These are phyloP conservation scores for Wickerhamiella australiensis DNA, from an alignment of 805 yeast species.

Conservation along the genomic window DNA sequence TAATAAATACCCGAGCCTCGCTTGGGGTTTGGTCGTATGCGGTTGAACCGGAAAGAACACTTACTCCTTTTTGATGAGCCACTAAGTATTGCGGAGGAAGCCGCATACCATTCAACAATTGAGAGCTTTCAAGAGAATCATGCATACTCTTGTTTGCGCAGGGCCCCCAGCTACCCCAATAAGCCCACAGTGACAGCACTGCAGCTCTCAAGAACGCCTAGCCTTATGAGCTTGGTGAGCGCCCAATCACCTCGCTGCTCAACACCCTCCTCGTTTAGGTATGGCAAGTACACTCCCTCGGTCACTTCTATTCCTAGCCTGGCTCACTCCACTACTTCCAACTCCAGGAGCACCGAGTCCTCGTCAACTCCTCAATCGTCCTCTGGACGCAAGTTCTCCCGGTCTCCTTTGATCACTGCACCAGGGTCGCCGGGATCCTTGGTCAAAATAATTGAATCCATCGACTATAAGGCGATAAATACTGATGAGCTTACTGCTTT, in stretches of 20 bases:
- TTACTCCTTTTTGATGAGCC: conserved; percentile 5
- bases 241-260: neutral
- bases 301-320: neutral
- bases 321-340: neutral
- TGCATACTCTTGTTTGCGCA: conserved; percentile 2
- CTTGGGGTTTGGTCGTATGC: neutral
- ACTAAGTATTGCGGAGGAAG: conserved; percentile 7
- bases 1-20: neutral
- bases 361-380: neutral
- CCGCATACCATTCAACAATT: neutral
- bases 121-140: neutral
- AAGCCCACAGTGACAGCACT: conserved; percentile 1
- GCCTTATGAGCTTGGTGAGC: conserved; percentile 3
- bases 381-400: neutral
- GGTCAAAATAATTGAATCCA: neutral
- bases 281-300: neutral
- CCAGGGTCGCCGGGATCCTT: neutral
- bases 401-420: neutral
- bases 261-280: neutral
- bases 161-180: neutral
- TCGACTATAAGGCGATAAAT: neutral
- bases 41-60: neutral
- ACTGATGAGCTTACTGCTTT: neutral
- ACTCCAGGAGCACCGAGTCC: neutral
- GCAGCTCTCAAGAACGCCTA: conserved; percentile 5